Base-by-base conservation (phyloP, 176 grass and related monocot genomes). In the Poa pratensis region DNA sequence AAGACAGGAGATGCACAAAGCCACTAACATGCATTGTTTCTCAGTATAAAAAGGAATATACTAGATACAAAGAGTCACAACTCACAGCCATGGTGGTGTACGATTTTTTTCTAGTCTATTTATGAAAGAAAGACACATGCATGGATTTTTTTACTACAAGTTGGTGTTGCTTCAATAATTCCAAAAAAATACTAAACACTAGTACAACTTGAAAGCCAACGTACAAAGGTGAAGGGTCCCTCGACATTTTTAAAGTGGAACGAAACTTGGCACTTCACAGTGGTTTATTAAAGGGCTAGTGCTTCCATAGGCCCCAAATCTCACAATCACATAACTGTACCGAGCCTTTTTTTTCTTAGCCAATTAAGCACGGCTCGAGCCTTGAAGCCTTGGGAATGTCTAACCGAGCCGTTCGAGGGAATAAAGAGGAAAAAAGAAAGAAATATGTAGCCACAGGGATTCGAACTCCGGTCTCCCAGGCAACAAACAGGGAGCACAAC, bases 251-350 rank as follows among this genome's bases (percentile, higher is more conserved):
- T 52, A 58, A 62, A 51, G n/a, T 27, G 57, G 57, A 80, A 63
- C n/a, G 52, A 50, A 86, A 61, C 84, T 43, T 81, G 69, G 13
- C 59, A 76, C 69, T 79, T 19, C 46, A 57, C 79, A 32, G 70
- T 17, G 34, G 20, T 76, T 39, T 67, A 46, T 20, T 30, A 30
- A n/a, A n/a, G n/a, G n/a, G n/a, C n/a, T n/a, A n/a, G n/a, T n/a
- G n/a, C n/a, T n/a, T n/a, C n/a, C n/a, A n/a, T n/a, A n/a, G n/a
- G n/a, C n/a, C n/a, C n/a, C n/a, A n/a, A n/a, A n/a, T n/a, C n/a
- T n/a, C n/a, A n/a, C n/a, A n/a, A n/a, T n/a, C n/a, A n/a, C n/a
- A n/a, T n/a, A n/a, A n/a, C n/a, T n/a, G n/a, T n/a, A n/a, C n/a
- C n/a, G n/a, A n/a, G n/a, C n/a, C n/a, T n/a, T n/a, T n/a, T n/a